These are phyloP conservation scores for Monilinia laxa DNA, from an alignment of 2,329 filamentous ascomycete species.

Conservation along the genomic window DNA sequence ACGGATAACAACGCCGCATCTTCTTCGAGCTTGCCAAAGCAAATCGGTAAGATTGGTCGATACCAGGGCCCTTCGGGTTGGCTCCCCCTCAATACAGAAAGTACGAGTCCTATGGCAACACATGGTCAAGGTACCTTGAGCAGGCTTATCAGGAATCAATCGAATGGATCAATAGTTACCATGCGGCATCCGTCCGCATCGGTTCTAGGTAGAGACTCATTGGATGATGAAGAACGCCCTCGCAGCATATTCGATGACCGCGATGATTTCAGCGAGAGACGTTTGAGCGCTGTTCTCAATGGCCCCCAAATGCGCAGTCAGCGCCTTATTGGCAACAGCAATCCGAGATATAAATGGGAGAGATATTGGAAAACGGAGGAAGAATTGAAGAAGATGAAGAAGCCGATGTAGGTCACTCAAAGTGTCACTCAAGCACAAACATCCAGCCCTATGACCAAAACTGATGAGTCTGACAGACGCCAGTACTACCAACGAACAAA, in stretches of 20 bases:
- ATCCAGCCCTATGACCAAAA: constrained; percentile 22
- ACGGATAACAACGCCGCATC: neutral
- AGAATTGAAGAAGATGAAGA: constrained; percentile 68
- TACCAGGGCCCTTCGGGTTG: constrained; percentile 31
- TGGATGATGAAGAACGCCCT: constrained; percentile 36
- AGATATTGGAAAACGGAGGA: constrained; percentile 81
- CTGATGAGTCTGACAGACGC: constrained; percentile 50
- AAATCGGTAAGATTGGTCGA: neutral
- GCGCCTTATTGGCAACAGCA: constrained; percentile 84
- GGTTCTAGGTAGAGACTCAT: constrained; percentile 28
- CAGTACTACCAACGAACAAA: constrained; percentile 90
- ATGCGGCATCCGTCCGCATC: constrained; percentile 29
- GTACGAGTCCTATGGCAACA: constrained; percentile 36
- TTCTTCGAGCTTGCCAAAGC: constrained; percentile 17
- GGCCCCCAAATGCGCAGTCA: constrained; percentile 77
- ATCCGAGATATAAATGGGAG: constrained; percentile 78
- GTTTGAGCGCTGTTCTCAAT: constrained; percentile 58
- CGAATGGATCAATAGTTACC: constrained; percentile 33
- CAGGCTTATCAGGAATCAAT: constrained; percentile 37
- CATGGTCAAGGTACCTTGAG: constrained; percentile 38
- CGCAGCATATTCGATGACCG: constrained; percentile 25
- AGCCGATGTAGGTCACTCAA: constrained; percentile 56
- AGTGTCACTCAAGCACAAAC: constrained; percentile 15
- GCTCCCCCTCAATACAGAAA: constrained; percentile 35
- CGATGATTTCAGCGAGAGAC: constrained; percentile 52